Conservation (phyloP, 345 rosid genomes). For the Eucalyptus globulus region DNA sequence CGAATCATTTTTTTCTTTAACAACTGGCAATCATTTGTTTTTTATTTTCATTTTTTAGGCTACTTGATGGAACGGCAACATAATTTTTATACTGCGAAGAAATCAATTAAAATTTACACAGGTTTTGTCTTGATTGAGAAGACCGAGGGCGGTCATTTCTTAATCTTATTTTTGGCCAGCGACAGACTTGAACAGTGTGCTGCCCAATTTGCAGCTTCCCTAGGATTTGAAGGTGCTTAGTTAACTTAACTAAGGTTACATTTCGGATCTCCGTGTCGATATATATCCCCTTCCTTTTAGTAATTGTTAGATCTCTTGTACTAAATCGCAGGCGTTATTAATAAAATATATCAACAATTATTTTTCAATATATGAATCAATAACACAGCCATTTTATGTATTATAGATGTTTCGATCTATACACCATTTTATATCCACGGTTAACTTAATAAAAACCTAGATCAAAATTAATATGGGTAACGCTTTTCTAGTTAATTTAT, state of each 20-base stretch:
- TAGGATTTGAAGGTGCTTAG: neutral
- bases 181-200: neutral
- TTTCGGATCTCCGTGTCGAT: too few species aligned
- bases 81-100: too few species aligned
- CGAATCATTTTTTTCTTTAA: too few species aligned
- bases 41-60: too few species aligned
- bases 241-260: neutral
- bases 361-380: too few species aligned
- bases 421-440: neutral
- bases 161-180: neutral
- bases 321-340: accelerated
- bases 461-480: neutral
- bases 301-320: neutral
- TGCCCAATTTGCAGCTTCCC: neutral
- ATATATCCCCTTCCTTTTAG: neutral
- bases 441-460: neutral
- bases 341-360: neutral
- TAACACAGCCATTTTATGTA: neutral
- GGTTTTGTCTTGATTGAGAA: neutral
- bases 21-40: too few species aligned
- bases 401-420: neutral
- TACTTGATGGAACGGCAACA: too few species aligned
- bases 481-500: neutral
- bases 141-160: neutral
- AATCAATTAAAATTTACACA: too few species aligned